Evolutionary conservation across 768 basidiomycete species (phyloP).

Genomic region (Paxillus rubicundulus): DNA sequence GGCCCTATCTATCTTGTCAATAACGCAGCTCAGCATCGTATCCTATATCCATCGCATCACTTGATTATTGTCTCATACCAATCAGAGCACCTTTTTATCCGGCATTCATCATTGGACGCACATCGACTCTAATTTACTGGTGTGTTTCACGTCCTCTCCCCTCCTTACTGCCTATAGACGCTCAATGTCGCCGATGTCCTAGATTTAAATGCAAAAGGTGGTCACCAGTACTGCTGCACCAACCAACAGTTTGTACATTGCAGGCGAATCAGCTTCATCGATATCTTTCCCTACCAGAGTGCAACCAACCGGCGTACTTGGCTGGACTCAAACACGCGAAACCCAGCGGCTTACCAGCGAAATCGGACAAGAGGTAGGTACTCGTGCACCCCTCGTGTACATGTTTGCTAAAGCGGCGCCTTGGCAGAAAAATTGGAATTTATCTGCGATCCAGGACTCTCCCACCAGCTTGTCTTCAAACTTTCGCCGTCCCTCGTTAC

Average conservation of each 20-base stretch:
- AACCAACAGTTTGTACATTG: conserved; percentile 33
- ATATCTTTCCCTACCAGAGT: conserved; percentile 29
- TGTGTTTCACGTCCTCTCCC: conserved; percentile 21
- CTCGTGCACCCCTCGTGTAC: conserved; percentile 26
- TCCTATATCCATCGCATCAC: conserved; percentile 41
- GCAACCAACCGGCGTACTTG: conserved; percentile 34
- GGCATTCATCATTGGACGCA: conserved; percentile 43
- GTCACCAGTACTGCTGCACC: conserved; percentile 54
- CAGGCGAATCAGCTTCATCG: conserved; percentile 36
- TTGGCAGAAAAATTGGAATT: conserved; percentile 46
- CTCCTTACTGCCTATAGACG: conserved; percentile 7
- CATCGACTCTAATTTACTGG: conserved; percentile 48
- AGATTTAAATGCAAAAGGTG: conserved; percentile 70
- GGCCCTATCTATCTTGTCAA: conserved; percentile 38
- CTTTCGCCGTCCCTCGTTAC: conserved; percentile 30
- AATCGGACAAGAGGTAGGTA: conserved; percentile 45
- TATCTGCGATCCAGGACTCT: conserved; percentile 39
- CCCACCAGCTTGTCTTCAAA: conserved; percentile 34
- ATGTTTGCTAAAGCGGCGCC: conserved; percentile 15
- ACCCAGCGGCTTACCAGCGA: conserved; percentile 31
- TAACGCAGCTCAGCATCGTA: conserved; percentile 39
- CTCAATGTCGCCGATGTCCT: conserved; percentile 27
- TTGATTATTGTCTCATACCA: conserved; percentile 50
- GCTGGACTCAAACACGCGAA: conserved; percentile 53
- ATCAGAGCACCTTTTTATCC: conserved; percentile 45